Base-by-base conservation (phyloP, 73 alveolate species). In the Paramecium tetraurelia region DNA sequence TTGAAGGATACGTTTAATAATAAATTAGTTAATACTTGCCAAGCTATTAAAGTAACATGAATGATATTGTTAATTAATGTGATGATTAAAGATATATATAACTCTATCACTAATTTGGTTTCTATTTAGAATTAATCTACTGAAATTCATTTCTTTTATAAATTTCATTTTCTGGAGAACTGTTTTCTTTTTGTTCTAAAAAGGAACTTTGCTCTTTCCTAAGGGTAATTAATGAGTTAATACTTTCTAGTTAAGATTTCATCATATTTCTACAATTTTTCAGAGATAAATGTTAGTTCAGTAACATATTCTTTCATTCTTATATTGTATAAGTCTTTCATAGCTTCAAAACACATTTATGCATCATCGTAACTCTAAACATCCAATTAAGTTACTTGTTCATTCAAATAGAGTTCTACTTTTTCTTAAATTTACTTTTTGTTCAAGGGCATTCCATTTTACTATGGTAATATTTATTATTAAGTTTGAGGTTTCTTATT, bases 251-350 rank as follows among this genome's bases (percentile, higher is more conserved):
- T 76, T 41, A 88, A 44, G 8, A 88, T 33, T 43, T 76, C 94
- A 69, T 88, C 94, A 43, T 88, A 88, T 69, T 88, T 43, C 18
- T 88, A 43, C 46, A 88, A 44, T 88, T 88, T 88, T 69, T 88
- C 86, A 38, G 94, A 88, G 2, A 88, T 88, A 70, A 69, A 76
- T 7, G 94, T 69, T 6, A 88, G 53, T 88, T 88, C 94, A 38
- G 85, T 88, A 4, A 88, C 77, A 71, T 88, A 88, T 44, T 88
- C 94, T 33, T 76, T 83, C 94, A 88, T 88, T 16, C 90, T 88
- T 21, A 69, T 58, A 44, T 88, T 88, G 27, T 88, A 83, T 18
- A 69, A 59, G 18, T 88, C 94, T 44, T 88, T 88, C 94, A 88
- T 88, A 3, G 94, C 90, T 70, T 83, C 86, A 69, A 88, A 88